Evolutionary conservation across 805 yeast genomes (phyloP).

Genomic region (Tetrapisispora taiwanensis): DNA sequence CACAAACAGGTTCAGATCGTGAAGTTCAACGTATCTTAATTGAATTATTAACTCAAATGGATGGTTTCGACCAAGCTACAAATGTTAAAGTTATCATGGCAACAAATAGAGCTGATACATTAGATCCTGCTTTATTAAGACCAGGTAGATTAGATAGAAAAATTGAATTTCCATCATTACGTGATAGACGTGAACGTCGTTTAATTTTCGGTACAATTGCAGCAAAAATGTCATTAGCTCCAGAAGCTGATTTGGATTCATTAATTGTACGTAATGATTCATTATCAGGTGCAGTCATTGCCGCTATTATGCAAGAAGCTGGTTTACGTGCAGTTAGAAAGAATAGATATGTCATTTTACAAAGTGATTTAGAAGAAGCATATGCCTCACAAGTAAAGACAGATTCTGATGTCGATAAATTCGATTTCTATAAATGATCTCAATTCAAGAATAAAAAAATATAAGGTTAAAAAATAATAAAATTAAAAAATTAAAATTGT

Average conservation of each 20-base stretch:
- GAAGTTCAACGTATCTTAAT: constrained; percentile 96
- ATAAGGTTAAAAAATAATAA: background rate
- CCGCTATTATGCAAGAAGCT: constrained; percentile 99
- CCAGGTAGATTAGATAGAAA: constrained; percentile 98
- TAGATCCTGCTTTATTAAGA: constrained; percentile 95
- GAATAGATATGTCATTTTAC: constrained; percentile 92
- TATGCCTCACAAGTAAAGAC: constrained; percentile 94
- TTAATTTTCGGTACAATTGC: constrained; percentile 93
- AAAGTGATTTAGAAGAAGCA: constrained; percentile 95
- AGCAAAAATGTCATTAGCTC: constrained; percentile 94
- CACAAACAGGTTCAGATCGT: constrained; percentile 99
- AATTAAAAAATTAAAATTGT: too few relatives aligned
- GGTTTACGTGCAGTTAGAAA: constrained; percentile 97
- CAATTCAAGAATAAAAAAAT: background rate
- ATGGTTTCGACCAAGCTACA: constrained; percentile 92
- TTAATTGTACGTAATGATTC: constrained; percentile 94
- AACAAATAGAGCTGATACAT: constrained; percentile 97
- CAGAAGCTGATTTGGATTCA: constrained; percentile 93
- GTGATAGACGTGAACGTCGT: constrained; percentile 97
- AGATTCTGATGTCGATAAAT: constrained; percentile 90
- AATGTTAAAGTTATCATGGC: constrained; percentile 99
- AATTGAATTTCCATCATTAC: constrained; percentile 91
- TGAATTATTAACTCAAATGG: constrained; percentile 96
- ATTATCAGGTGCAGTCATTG: constrained; percentile 91
- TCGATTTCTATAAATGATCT: constrained; percentile 67